Evolutionary conservation across 1,284 basidiomycete genomes (phyloP), one percentile per base, ranked within the genome.

Genomic region (Naganishia sp.): DNA sequence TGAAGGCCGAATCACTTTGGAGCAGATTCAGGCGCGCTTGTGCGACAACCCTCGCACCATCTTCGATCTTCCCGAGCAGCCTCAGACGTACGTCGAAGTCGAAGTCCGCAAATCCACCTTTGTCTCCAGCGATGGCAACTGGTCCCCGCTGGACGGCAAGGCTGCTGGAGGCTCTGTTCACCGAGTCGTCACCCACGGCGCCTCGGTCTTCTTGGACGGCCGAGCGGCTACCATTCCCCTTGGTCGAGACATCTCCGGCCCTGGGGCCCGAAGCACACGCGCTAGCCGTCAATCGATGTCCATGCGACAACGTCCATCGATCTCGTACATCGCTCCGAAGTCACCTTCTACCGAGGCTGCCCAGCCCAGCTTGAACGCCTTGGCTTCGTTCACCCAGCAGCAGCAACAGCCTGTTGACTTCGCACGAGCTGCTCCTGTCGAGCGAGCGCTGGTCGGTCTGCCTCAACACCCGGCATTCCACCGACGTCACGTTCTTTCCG

Each of bases 191-290:
- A 83, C 97, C 68, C 89, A 95, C 73, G 91, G 89, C n/a, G 88
- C 91, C 77, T 97, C 94, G 1, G 86, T 89, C 43, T 93, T 90
- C 82, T 83, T 99, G 18, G 96, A 99, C 74, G 95, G 95, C n/a
- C 82, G 75, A 57, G 75, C 84, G 11, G 81, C 91, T 67, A 86
- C 87, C 55, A 82, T 86, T 71, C 77, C 67, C 75, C 82, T 64
- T 49, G 95, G 94, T 55, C 87, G 87, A 70, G 94, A 99, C 74
- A 83, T 98, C 45, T 95, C 94, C 18, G 82, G 89, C 42, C 71
- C 79, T 55, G 83, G 82, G 53, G 86, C 89, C 72, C 78, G 81
- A 11, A 70, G 80, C 25, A 60, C 68, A 39, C 71, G 72, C 50
- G 65, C 71, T 39, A 44, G 68, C 46, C 74, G 77, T 56, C 64